These are phyloP conservation scores for Pseudophaeomoniella oleicola DNA, from an alignment of 2,329 filamentous ascomycete genomes.

Conservation along the genomic window DNA sequence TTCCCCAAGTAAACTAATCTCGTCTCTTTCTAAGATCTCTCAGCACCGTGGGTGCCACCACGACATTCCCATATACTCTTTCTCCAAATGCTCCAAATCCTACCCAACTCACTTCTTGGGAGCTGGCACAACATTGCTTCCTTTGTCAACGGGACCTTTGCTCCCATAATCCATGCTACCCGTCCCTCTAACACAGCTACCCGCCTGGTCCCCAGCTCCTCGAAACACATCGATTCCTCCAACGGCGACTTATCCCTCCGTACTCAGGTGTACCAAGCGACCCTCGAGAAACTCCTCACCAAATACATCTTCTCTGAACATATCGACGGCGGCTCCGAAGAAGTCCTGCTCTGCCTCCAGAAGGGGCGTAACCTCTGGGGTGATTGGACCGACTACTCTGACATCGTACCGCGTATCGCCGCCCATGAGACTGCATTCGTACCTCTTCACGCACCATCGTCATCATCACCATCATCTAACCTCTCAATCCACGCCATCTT, in stretches of 20 bases:
- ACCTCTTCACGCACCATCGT: too few relatives aligned
- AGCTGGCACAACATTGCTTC: background rate
- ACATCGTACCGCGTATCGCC: background rate
- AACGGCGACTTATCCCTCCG: background rate
- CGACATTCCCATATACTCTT: background rate
- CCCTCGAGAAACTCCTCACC: background rate
- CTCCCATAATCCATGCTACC: background rate
- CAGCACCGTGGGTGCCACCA: conserved; percentile 3
- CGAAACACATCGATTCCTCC: background rate
- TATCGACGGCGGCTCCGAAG: conserved; percentile 1
- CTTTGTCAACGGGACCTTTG: conserved; percentile 2
- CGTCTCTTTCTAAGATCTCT: background rate
- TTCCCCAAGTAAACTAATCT: too few relatives aligned
- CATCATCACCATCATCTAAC: background rate
- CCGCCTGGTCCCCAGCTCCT: background rate
- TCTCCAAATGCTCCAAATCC: background rate
- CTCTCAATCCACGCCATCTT: conserved; percentile 1
- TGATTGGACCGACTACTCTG: background rate
- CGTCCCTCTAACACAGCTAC: background rate
- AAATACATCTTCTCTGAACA: conserved; percentile 3
- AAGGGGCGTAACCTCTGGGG: conserved; percentile 1
- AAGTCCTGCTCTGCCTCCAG: conserved; percentile 2
- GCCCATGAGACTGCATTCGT: background rate
- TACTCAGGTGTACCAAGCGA: background rate
- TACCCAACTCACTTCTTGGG: background rate